Evolutionary conservation across 2,329 filamentous ascomycete genomes (phyloP).

Genomic region (Fusarium nygamai): DNA sequence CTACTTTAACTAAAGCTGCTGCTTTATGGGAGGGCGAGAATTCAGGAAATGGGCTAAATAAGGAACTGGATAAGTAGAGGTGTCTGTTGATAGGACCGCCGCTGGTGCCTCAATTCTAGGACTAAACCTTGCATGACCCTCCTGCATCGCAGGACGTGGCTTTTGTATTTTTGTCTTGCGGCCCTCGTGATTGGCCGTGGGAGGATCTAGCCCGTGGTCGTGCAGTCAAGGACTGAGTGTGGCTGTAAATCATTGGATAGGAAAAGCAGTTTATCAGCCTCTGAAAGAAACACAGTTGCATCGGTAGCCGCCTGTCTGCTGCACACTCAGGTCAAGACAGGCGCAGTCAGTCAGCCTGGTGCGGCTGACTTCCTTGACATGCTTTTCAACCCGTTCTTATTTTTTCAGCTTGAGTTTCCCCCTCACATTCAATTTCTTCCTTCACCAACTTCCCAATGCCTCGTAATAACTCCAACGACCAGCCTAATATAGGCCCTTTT

Average conservation of each 20-base stretch:
- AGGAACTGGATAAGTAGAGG: neutral
- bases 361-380: neutral
- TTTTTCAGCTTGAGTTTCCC: neutral
- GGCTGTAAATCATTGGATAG: neutral
- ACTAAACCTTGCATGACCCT: neutral
- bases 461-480: accelerated
- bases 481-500: neutral
- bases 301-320: neutral
- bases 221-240: accelerated
- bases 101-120: neutral
- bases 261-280: neutral
- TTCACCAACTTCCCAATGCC: neutral
- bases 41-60: neutral
- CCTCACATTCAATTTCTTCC: neutral
- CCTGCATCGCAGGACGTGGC: neutral
- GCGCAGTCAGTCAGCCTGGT: neutral
- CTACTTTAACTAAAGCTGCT: accelerated
- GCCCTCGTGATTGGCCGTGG: neutral
- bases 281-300: neutral
- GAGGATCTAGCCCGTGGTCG: neutral
- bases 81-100: neutral
- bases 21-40: neutral
- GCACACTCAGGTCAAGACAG: neutral
- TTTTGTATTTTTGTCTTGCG: neutral
- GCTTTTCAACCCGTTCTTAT: neutral